Conservation (phyloP, 2,329 filamentous ascomycete species). For the Phaeosphaeriaceae sp. region DNA sequence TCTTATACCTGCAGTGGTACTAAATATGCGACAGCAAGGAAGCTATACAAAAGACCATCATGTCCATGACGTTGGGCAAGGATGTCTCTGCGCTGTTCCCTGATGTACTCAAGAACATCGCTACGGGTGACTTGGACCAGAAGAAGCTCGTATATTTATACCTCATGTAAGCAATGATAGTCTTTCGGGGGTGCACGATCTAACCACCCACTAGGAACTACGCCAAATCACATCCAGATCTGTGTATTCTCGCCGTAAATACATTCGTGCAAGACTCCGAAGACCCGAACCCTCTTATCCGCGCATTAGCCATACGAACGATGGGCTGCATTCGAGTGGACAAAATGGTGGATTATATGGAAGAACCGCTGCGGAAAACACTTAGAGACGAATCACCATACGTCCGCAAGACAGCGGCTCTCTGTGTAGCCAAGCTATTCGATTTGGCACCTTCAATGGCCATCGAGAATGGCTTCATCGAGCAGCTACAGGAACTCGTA, state of each 20-base stretch:
- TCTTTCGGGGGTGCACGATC: not conserved
- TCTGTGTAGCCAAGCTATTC: constrained; percentile 97
- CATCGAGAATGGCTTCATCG: constrained; percentile 94
- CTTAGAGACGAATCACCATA: constrained; percentile 97
- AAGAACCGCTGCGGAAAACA: constrained; percentile 94
- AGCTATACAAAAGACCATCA: constrained; percentile 99
- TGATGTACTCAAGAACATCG: constrained; percentile 98
- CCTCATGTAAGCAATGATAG: constrained; percentile 71
- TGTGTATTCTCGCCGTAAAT: constrained; percentile 98
- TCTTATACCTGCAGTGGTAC: constrained; percentile 25
- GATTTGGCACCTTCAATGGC: constrained; percentile 92
- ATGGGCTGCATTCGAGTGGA: constrained; percentile 99
- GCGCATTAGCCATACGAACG: constrained; percentile 93
- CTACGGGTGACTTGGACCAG: constrained; percentile 91
- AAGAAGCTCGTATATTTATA: constrained; percentile 99
- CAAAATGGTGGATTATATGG: constrained; percentile 99
- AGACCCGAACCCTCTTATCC: constrained; percentile 94
- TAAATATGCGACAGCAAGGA: constrained; percentile 72
- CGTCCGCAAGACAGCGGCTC: constrained; percentile 95
- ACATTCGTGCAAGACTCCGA: constrained; percentile 99
- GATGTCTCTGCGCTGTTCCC: constrained; percentile 97
- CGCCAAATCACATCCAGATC: constrained; percentile 96
- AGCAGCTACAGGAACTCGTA: constrained; percentile 92
- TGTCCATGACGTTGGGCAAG: constrained; percentile 99
- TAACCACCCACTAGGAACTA: constrained; percentile 76